Base-by-base conservation (phyloP, 83 land plant species). In the Picea abies region DNA sequence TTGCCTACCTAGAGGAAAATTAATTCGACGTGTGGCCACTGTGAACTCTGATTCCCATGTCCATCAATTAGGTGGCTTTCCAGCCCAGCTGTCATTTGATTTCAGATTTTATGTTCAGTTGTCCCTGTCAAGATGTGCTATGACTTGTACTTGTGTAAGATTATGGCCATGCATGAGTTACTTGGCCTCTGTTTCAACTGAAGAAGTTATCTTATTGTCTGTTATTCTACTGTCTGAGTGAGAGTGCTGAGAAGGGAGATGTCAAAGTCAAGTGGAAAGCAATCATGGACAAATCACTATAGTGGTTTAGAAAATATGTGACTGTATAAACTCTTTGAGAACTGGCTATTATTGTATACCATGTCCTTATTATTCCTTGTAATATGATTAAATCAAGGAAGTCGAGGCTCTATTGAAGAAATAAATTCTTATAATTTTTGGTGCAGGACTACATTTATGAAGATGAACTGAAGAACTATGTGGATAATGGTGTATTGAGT, bases 401-500 rank as follows among this genome's bases (percentile, higher is more conserved):
- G 58, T 73, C 19, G 29, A 73, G 47, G 20, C 23, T 56, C 58
- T 12, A 56, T 12, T 11, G 58, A 56, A n/a, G 49, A 73, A 47
- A 73, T 73, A 22, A 10, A 73, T 73, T 47, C 25, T 14, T 39
- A 35, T 52, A 44, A 29, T 22, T 41, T 1, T 76, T 17, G 10
- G 15, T 29, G 78, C 90, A 98, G 96, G 99, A 98, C 77, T 96
- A 83, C 83, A 98, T 98, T 29, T 98, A 98, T 80, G 96, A 96
- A 86, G 96, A 98, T 52, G 99, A 98, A 81, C 90, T 98, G 62
- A 81, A 84, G 16, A 82, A 81, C 56, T 93, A 87, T 86, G 87
- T 87, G 19, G 82, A 93, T 76, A 72, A 81, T 26, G 99, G 99
- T 7, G 93, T 90, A 2, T 71, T 98, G 56, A 87, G 94, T 22